These are phyloP conservation scores for Auriscalpium vulgare DNA, from an alignment of 768 basidiomycete species.

Conservation along the genomic window DNA sequence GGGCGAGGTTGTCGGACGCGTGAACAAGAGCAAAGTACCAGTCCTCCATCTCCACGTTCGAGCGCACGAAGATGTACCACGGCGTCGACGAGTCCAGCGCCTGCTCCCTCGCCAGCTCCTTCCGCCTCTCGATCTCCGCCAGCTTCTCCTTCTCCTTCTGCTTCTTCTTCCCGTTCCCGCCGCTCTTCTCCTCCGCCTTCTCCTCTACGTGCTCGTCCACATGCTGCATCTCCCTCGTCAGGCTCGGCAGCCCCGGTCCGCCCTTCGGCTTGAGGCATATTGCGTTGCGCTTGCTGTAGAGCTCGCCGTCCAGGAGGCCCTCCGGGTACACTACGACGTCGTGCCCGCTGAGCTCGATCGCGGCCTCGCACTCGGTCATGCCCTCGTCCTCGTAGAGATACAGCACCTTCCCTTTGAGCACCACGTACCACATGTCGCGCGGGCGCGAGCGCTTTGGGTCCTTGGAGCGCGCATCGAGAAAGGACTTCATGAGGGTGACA, in stretches of 20 bases:
- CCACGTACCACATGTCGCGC: slow-evolving; percentile 90
- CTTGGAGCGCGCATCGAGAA: slow-evolving; percentile 75
- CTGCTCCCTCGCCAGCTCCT: slow-evolving; percentile 38
- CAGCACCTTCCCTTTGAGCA: slow-evolving; percentile 83
- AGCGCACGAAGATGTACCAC: slow-evolving; percentile 92
- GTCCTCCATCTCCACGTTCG: slow-evolving; percentile 92
- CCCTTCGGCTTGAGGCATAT: slow-evolving; percentile 63
- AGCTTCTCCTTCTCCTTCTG: slow-evolving; percentile 32
- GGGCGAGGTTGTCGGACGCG: slow-evolving; percentile 55
- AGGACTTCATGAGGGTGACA: slow-evolving; percentile 71
- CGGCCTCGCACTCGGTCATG: slow-evolving; percentile 86
- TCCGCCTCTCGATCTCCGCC: slow-evolving; percentile 22
- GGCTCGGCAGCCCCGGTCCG: slow-evolving; percentile 33
- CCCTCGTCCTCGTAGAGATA: slow-evolving; percentile 92
- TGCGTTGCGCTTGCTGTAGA: slow-evolving; percentile 86
- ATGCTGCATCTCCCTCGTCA: slow-evolving; percentile 45
- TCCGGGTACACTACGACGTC: slow-evolving; percentile 71
- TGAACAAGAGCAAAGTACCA: slow-evolving; percentile 85
- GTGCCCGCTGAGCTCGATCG: slow-evolving; percentile 77
- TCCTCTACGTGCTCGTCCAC: slow-evolving; percentile 20
- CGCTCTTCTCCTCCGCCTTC: slow-evolving; percentile 32
- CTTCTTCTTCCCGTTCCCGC: slow-evolving; percentile 34
- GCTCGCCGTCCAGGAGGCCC: slow-evolving; percentile 74
- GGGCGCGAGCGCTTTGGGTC: slow-evolving; percentile 79
- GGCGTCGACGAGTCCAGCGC: slow-evolving; percentile 48